Base-by-base conservation (phyloP, 805 yeast species). In the Blastobotrys mokoenaii region DNA sequence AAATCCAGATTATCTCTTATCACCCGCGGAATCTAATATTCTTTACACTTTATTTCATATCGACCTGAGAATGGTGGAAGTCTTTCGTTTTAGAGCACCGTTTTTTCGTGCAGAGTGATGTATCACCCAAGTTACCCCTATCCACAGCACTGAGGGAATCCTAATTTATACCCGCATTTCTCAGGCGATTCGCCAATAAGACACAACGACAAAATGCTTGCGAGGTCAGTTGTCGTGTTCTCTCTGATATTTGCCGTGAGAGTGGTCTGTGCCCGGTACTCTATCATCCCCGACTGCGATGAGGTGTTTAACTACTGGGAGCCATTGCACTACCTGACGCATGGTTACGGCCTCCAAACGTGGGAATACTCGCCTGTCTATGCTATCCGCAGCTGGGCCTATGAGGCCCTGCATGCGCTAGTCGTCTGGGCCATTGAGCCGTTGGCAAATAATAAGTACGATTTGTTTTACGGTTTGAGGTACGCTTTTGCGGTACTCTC, bases 341-440 rank as follows among this genome's bases (percentile, higher is more conserved):
- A 95, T 52, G 83, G 82, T 2, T 86, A 87, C 61, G 97, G 97
- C 1, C 84, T 88, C 55, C 88, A 88, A 62, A 89, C 97, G 0
- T 89, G 97, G 97, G 97, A 89, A 59, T 90, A 89, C 61, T 85
- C 96, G 0, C 96, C 97, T 0, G 83, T 74, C 44, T 86, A 76
- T 57, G 86, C 95, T 14, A 85, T 89, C 45, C 67, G 97, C 52
- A 85, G 96, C 1, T 90, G 93, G 79, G 73, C 84, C 1, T 88
- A 83, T 54, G 65, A 89, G 22, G 49, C 79, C 5, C 84, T 62
- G 6, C 70, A 68, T 44, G 68, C 65, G 2, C 39, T 46, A 1
- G 48, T 52, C 17, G 46, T 47, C 40, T 5, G 27, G n/a, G n/a
- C 46, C 3, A 60, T 61, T 12, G 38, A 34, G 12, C 16, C 10